A percentile compares a stretch with the other conserved stretches of the same genome.
Evolutionary conservation across 2,329 filamentous ascomycete species (phyloP).

Genomic region (Xylaria polymorpha): DNA sequence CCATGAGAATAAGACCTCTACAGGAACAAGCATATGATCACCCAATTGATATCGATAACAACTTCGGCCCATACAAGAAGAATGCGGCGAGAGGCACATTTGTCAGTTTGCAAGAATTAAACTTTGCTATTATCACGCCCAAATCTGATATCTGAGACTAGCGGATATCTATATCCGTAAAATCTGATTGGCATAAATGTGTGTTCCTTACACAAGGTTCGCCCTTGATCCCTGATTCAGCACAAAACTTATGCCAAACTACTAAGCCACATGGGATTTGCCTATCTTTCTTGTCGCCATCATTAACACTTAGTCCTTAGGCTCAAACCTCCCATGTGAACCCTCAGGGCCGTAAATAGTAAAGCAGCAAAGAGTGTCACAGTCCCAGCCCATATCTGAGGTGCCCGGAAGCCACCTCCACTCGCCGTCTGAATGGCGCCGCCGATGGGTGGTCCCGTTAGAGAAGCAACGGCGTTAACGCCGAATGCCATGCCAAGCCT

Average conservation of each 20-base stretch:
- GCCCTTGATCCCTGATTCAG: not conserved
- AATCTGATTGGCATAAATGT: not conserved
- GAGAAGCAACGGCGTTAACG: constrained; percentile 53
- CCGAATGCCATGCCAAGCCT: constrained; percentile 57
- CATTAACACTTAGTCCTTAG: constrained; percentile 41
- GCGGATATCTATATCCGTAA: not conserved
- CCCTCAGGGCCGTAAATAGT: constrained; percentile 42
- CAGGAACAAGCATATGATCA: not conserved
- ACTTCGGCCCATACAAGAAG: not conserved
- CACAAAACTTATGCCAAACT: not conserved
- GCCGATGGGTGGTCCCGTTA: constrained; percentile 56
- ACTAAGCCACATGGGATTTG: not conserved
- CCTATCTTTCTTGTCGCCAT: not conserved
- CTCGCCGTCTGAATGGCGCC: constrained; percentile 50
- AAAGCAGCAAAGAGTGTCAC: constrained; percentile 47
- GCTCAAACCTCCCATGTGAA: constrained; percentile 43
- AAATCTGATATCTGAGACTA: not conserved
- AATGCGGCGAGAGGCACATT: not conserved
- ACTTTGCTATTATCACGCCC: not conserved
- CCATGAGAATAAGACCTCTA: not conserved
- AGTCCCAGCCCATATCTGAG: constrained; percentile 52
- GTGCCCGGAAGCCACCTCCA: constrained; percentile 45
- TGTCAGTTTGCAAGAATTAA: not conserved
- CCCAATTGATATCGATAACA: not conserved
- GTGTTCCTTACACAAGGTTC: not conserved